Conservation (phyloP, 306 rosid genomes). For the Pterocarpus santalinus region DNA sequence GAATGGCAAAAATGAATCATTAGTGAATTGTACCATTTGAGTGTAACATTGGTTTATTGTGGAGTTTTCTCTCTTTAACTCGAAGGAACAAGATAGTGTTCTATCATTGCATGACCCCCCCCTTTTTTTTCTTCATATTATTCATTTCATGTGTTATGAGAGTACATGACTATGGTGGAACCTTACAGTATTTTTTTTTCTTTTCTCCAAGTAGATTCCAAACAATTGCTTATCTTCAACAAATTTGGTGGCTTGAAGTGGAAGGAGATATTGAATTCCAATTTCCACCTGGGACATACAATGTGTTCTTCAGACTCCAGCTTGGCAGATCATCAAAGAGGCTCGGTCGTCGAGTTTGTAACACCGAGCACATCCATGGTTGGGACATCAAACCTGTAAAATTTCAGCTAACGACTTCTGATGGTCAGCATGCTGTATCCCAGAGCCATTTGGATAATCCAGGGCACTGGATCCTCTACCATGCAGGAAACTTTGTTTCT, state of each 20-base stretch:
- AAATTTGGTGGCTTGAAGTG: slow-evolving; percentile 95
- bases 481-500: slow-evolving; percentile 76
- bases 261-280: slow-evolving; percentile 82
- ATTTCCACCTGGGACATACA: slow-evolving; percentile 75
- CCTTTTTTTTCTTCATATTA: too few species aligned
- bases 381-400: slow-evolving; percentile 84
- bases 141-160: background rate
- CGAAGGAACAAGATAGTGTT: too few species aligned
- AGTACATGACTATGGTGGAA: background rate
- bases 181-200: background rate
- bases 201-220: slow-evolving; percentile 63
- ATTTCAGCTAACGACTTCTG: slow-evolving; percentile 76
- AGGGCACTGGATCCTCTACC: slow-evolving; percentile 77
- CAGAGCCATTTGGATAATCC: slow-evolving; percentile 70
- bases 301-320: slow-evolving; percentile 76
- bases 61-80: too few species aligned
- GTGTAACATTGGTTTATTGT: too few species aligned
- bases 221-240: slow-evolving; percentile 90
- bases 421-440: slow-evolving; percentile 67
- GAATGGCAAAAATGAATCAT: too few species aligned
- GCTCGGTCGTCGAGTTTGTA: slow-evolving; percentile 76
- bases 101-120: background rate
- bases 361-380: slow-evolving; percentile 76
- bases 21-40: too few species aligned
- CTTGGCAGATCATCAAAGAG: slow-evolving; percentile 78